phyloP scores from a whole-genome alignment of 768 basidiomycete species.

The Coprinellus aureogranulatus region DNA sequence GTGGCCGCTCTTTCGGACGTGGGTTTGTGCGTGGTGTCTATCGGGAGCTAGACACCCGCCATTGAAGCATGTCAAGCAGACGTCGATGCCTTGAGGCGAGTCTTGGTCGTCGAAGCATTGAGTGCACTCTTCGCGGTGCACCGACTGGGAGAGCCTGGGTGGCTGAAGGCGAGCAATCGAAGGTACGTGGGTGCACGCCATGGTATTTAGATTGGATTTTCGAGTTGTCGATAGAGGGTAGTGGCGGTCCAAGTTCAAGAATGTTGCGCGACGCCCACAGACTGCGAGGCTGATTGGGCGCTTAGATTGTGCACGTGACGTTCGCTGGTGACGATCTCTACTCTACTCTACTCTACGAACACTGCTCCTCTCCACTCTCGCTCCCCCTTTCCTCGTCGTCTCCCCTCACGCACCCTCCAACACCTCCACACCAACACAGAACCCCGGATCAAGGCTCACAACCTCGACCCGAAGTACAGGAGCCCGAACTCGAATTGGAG shows the following conservation, averaged over 20 bases:
- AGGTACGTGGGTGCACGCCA: slow-evolving; percentile 55
- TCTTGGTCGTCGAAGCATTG: slow-evolving; percentile 98
- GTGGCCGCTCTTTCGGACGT: slow-evolving; percentile 73
- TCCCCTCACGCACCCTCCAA: too few relatives aligned
- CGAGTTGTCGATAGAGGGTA: too few relatives aligned
- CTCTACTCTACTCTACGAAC: too few relatives aligned
- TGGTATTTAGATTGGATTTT: too few relatives aligned
- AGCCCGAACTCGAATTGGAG: too few relatives aligned
- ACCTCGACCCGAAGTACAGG: too few relatives aligned
- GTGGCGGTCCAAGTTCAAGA: not conserved
- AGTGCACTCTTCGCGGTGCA: slow-evolving; percentile 92
- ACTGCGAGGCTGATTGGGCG: not conserved
- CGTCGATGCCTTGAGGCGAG: slow-evolving; percentile 70
- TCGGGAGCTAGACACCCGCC: slow-evolving; percentile 72
- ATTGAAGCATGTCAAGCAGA: slow-evolving; percentile 92
- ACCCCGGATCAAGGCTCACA: too few relatives aligned
- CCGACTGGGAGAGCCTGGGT: slow-evolving; percentile 66
- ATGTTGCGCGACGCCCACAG: not conserved
- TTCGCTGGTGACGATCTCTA: too few relatives aligned
- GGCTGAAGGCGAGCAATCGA: slow-evolving; percentile 47
- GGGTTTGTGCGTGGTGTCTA: slow-evolving; percentile 72
- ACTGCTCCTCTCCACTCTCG: too few relatives aligned
- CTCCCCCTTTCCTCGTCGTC: too few relatives aligned
- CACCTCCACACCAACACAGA: too few relatives aligned
- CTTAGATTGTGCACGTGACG: not conserved